Evolutionary conservation across 2,329 filamentous ascomycete species (phyloP), one percentile per base, ranked within the genome.

Genomic region (Aspergillus vadensis): DNA sequence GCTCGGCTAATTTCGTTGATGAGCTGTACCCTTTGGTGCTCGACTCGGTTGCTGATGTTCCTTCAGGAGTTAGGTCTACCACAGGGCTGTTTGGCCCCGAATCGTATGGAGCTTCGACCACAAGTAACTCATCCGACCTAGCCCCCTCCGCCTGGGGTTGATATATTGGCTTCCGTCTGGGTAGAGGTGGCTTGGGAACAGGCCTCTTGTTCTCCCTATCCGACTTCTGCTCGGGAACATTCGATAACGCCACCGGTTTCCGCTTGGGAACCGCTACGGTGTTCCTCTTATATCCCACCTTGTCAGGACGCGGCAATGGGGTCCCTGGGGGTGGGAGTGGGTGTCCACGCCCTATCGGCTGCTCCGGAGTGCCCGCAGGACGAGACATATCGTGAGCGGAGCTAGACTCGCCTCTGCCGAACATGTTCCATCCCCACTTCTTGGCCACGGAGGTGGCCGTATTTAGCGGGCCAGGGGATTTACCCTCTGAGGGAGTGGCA

Each of bases 321-420:
- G 85, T 88, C 2, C 92, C 92, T 2, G 90, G 91, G 8, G 92
- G 91, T 50, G 91, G 92, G 17, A 96, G 80, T 1, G 92, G 92
- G 67, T 90, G 88, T 0, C 92, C 92, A 41, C 92, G 85, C 1
- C 92, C 92, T 80, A 96, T 92, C 2, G 92, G 92, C 67, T 91
- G 85, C 65, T 77, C 84, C 65, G 76, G 86, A 74, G 62, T 86
- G 49, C 73, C 75, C 7, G 76, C 72, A 60, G 72, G 66, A 38
- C 71, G 67, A 51, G 74, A 72, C 4, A 72, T 74, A 25, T 82
- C 81, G 14, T 74, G 76, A 12, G 79, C 76, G 3, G 72, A 72
- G 36, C 71, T 78, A 38, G 69, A 63, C n/a, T 81, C 75, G 30
- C 67, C 69, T 66, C 76, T 80, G 38, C 74, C 76, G 50, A 84